Conservation (phyloP, 192 early-diverging fungal species). For the Coemansia asiatica region DNA sequence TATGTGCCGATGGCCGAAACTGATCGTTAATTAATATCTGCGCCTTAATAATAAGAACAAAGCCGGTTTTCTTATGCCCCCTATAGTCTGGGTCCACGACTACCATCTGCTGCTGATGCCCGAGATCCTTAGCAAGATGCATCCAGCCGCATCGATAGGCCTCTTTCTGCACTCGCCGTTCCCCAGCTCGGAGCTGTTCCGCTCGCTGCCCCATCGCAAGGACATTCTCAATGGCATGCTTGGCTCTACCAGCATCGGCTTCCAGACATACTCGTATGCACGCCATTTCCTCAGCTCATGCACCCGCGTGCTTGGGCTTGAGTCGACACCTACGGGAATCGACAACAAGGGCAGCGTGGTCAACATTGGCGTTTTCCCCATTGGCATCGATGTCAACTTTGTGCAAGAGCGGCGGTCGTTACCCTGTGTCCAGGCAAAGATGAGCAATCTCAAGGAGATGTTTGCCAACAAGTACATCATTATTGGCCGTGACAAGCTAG, state of each 20-base stretch:
- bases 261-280: conserved; percentile 96
- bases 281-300: conserved; percentile 91
- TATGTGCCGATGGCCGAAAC: neutral
- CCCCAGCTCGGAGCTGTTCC: conserved; percentile 91
- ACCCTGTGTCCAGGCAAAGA: conserved; percentile 73
- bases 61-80: no score
- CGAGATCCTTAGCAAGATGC: conserved; percentile 72
- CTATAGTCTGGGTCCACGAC: conserved; percentile 83
- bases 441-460: conserved; percentile 74
- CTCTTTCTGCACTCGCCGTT: conserved; percentile 97
- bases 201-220: conserved; percentile 80
- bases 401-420: conserved; percentile 65
- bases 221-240: conserved; percentile 86
- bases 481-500: conserved; percentile 94
- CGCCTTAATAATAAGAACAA: no score
- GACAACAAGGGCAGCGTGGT: conserved; percentile 78
- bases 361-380: conserved; percentile 87
- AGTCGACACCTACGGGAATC: conserved; percentile 87
- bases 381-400: conserved; percentile 89
- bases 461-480: conserved; percentile 91
- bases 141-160: conserved; percentile 83
- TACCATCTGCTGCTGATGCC: conserved; percentile 95
- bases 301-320: conserved; percentile 90
- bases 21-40: neutral
- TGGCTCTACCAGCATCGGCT: conserved; percentile 90